Evolutionary conservation across 768 basidiomycete species (phyloP), one percentile per base, ranked within the genome.

Genomic region (Suillus subluteus): DNA sequence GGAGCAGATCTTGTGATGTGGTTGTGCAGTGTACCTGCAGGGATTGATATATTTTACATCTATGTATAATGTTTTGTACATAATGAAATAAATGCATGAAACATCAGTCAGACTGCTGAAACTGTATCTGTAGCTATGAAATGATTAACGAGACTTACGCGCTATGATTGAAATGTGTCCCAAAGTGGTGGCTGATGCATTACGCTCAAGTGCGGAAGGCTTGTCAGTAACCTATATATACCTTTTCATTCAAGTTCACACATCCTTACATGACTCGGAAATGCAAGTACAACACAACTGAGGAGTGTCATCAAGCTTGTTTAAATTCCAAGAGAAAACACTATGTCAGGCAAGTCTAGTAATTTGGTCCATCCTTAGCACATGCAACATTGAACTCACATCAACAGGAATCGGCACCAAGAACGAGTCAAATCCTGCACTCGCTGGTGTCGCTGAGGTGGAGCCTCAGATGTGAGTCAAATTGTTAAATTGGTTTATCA

Each of bases 241-340:
- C 23, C 48, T 50, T 50, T 26, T 50, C 26, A 26, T 26, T 26
- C 26, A 26, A 26, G 26, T 26, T 26, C 48, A 50, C 48, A 50
- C 48, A 50, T 50, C 23, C 13, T 15, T 23, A 3, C 48, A 50
- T 50, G 48, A 50, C 48, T 23, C n/a, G 11, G 46, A 48, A 48
- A 48, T 1, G n/a, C n/a, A 50, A 50, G 48, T 50, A 50, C 48
- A 50, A 50, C 48, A 50, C 48, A 50, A 50, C 48, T 26, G 48
- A 50, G 48, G 12, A 50, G 5, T 50, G 1, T 3, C 48, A 50
- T 26, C 23, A 50, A 50, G 48, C 48, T 50, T 5, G 6, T 50
- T 50, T 50, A 50, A 50, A 6, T 3, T 50, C 23, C 6, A 50
- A 50, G 48, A 26, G 3, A 50, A 50, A 50, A 50, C 48, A 50